Conservation (phyloP, 257 asterid species). For the Solanum chmielewskii region DNA sequence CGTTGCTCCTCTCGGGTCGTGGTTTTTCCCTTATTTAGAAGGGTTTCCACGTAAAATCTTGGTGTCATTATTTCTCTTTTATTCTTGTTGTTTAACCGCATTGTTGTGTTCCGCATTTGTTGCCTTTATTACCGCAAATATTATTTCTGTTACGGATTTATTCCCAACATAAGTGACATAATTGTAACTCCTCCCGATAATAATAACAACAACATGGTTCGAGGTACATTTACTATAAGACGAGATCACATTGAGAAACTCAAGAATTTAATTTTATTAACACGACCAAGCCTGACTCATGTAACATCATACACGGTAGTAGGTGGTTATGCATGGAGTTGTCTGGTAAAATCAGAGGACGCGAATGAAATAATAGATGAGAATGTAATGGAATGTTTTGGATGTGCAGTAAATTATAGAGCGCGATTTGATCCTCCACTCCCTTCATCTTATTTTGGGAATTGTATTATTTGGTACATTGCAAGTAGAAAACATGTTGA, state of each 20-base stretch:
- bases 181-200: background rate
- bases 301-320: slow-evolving; percentile 20
- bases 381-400: background rate
- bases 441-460: slow-evolving; percentile 41
- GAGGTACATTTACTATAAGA: slow-evolving; percentile 9
- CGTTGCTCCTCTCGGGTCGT: too few relatives aligned
- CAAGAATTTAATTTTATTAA: slow-evolving; percentile 12
- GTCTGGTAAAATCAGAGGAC: slow-evolving; percentile 20
- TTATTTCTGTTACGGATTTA: too few relatives aligned
- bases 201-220: background rate
- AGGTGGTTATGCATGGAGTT: slow-evolving; percentile 28
- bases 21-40: too few relatives aligned
- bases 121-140: too few relatives aligned
- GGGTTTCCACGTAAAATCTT: too few relatives aligned
- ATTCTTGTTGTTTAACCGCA: too few relatives aligned
- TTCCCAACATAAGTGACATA: too few relatives aligned
- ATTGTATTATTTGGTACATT: slow-evolving; percentile 20
- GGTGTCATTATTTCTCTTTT: too few relatives aligned
- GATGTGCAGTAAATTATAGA: slow-evolving; percentile 15
- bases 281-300: slow-evolving; percentile 5
- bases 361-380: background rate
- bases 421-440: slow-evolving; percentile 25
- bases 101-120: too few relatives aligned
- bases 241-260: slow-evolving; percentile 2
- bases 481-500: background rate